phyloP scores from a whole-genome alignment of 306 rosid species.

The Purshia tridentata region DNA sequence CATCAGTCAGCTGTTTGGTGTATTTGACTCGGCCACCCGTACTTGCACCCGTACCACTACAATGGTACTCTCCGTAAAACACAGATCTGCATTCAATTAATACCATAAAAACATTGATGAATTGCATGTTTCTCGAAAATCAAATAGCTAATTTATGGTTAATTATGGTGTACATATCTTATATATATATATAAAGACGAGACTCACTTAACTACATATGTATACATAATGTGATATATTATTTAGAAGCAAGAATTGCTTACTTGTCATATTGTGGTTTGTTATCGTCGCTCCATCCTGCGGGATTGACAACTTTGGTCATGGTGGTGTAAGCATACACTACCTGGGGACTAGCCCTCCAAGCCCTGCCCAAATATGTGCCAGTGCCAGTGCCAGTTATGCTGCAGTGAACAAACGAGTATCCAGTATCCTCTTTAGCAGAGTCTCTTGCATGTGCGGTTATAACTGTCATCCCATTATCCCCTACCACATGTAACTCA shows the following conservation, averaged over 20 bases:
- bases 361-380: conserved; percentile 53
- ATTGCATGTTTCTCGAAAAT: no score
- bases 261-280: conserved; percentile 26
- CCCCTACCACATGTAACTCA: conserved; percentile 24
- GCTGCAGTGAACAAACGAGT: conserved; percentile 51
- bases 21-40: neutral
- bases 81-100: conserved; percentile 26
- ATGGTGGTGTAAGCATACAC: conserved; percentile 42
- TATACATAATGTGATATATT: no score
- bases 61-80: conserved; percentile 41
- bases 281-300: conserved; percentile 39
- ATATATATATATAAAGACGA: no score
- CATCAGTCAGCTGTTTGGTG: conserved; percentile 20
- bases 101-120: neutral
- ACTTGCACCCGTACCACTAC: conserved; percentile 31
- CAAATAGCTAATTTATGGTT: no score
- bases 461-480: conserved; percentile 30
- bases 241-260: no score
- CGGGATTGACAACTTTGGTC: conserved; percentile 17
- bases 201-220: no score
- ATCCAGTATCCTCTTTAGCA: conserved; percentile 15
- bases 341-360: conserved; percentile 40
- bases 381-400: conserved; percentile 34
- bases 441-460: conserved; percentile 47
- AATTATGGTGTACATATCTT: no score